Percentiles rank a stretch among this genome's conserved stretches.
Evolutionary conservation across 257 asterid genomes (phyloP).

Genomic region (Fraxinus excelsior): DNA sequence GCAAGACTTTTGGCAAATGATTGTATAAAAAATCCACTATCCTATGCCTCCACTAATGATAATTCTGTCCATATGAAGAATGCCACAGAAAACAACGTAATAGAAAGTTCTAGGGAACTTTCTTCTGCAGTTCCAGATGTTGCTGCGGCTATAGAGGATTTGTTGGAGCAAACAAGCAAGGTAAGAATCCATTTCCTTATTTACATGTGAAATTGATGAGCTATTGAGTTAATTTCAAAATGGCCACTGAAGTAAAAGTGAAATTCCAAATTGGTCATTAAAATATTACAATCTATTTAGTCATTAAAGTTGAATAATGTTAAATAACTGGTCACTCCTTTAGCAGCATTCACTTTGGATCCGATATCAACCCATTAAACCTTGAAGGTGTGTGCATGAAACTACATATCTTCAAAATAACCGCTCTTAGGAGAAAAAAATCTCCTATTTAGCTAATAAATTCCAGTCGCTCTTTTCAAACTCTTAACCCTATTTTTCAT

Average conservation of each 20-base stretch:
- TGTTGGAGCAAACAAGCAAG: conserved; percentile 90
- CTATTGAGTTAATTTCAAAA: not conserved
- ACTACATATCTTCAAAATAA: not conserved
- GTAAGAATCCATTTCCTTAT: conserved; percentile 39
- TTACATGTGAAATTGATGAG: conserved; percentile 19
- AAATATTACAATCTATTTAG: not conserved
- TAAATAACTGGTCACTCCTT: not conserved
- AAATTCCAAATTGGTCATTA: not conserved
- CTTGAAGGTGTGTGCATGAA: not conserved
- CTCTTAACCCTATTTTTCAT: not conserved
- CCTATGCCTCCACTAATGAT: conserved; percentile 25
- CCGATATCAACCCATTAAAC: not conserved
- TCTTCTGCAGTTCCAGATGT: conserved; percentile 73
- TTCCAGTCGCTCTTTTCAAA: too few relatives aligned
- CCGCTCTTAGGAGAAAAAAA: not conserved
- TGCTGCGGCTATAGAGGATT: conserved; percentile 87
- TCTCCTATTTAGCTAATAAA: not conserved
- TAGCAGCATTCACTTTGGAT: not conserved
- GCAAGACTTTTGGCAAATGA: conserved; percentile 49
- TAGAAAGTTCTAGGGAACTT: conserved; percentile 42
- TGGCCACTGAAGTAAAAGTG: not conserved
- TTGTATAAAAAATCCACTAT: conserved; percentile 26
- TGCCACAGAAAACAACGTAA: conserved; percentile 36
- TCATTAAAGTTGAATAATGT: not conserved
- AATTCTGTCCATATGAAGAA: conserved; percentile 25